These are phyloP conservation scores for Candida sithepensis DNA, from an alignment of 805 yeast species.

Conservation along the genomic window DNA sequence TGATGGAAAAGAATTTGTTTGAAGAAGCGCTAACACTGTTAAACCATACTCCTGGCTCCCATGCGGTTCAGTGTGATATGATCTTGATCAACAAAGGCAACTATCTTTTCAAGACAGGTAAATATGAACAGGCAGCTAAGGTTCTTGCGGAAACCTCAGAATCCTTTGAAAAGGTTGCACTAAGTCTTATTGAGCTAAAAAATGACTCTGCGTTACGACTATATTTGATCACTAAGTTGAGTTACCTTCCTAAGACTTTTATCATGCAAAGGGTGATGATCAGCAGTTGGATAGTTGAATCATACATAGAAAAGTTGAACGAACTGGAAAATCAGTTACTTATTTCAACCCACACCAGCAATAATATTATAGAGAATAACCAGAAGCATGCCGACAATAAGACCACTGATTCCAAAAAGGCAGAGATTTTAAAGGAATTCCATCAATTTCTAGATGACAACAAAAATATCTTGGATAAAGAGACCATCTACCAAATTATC, in stretches of 20 bases:
- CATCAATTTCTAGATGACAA: constrained; percentile 48
- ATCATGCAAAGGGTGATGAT: constrained; percentile 48
- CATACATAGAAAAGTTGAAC: constrained; percentile 46
- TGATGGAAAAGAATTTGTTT: constrained; percentile 49
- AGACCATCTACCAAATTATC: constrained; percentile 70
- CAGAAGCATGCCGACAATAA: constrained; percentile 4
- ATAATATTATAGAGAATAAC: constrained; percentile 7
- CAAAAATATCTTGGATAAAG: constrained; percentile 51
- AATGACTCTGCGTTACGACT: constrained; percentile 41
- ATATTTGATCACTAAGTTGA: constrained; percentile 44
- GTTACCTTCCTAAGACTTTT: constrained; percentile 24
- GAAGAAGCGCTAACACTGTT: constrained; percentile 59
- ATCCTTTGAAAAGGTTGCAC: constrained; percentile 67
- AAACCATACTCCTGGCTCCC: constrained; percentile 28
- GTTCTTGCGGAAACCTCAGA: constrained; percentile 59
- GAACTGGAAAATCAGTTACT: constrained; percentile 33
- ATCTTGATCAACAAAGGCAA: constrained; percentile 56
- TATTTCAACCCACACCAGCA: constrained; percentile 3
- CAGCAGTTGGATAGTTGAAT: constrained; percentile 64
- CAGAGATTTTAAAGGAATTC: constrained; percentile 32
- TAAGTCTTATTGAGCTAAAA: constrained; percentile 45
- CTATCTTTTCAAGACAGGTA: constrained; percentile 31
- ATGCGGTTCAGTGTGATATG: constrained; percentile 39
- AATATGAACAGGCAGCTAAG: constrained; percentile 43
- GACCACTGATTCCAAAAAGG: constrained; percentile 27